Conservation (phyloP, 768 basidiomycete genomes). For the Tulasnella sp. region DNA sequence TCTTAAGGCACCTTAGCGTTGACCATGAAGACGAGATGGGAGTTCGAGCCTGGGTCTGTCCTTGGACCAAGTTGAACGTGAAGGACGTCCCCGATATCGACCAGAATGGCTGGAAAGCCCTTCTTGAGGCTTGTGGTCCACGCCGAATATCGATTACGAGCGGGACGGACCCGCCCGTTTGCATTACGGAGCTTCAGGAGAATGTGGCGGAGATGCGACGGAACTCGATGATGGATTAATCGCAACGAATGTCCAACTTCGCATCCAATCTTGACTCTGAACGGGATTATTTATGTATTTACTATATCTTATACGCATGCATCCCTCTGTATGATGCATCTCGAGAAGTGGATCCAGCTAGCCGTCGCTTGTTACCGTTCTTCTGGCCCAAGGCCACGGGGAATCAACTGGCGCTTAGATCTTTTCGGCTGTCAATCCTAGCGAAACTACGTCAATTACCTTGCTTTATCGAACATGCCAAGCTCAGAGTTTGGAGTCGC, state of each 20-base stretch:
- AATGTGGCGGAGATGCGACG: neutral
- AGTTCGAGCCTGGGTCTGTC: neutral
- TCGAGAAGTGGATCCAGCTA: no score
- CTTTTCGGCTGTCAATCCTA: no score
- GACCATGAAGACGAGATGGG: neutral
- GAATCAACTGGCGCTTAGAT: no score
- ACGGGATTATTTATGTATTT: no score
- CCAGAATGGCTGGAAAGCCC: neutral
- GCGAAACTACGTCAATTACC: no score
- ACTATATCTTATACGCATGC: no score
- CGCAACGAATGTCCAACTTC: neutral
- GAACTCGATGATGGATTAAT: neutral
- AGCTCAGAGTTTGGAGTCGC: no score
- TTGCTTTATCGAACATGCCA: no score
- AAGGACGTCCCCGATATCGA: neutral
- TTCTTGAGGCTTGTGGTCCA: neutral
- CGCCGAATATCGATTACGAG: neutral
- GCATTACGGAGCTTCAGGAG: neutral
- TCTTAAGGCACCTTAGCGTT: neutral
- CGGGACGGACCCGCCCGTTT: neutral
- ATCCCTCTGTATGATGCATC: no score
- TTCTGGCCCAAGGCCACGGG: no score
- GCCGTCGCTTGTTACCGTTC: no score
- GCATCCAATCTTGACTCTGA: neutral
- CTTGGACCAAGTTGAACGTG: constrained; percentile 5